Conservation (phyloP, 108 stramenopile species). For the Pseudonitzschia delicatissima region DNA sequence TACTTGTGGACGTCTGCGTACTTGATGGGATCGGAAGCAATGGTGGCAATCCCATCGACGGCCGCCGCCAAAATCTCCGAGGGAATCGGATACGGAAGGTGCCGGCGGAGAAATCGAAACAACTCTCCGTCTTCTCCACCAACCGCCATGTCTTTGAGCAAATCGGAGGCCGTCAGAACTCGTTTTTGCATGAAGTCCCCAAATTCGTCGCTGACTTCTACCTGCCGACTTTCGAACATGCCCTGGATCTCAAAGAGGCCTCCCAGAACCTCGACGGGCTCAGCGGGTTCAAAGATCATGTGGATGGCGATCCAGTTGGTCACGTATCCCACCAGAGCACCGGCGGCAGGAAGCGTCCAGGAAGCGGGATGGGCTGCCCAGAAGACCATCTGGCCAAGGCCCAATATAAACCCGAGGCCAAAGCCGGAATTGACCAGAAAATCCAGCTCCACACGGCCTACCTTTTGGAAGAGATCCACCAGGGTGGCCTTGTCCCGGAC, state of each 20-base stretch:
- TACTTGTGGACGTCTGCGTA: constrained; percentile 60
- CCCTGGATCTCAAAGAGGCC: constrained; percentile 75
- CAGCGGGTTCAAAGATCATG: constrained; percentile 79
- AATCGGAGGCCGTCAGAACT: constrained; percentile 51
- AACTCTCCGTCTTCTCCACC: constrained; percentile 62
- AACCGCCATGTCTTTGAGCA: constrained; percentile 55
- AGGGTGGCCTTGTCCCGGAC: constrained; percentile 70
- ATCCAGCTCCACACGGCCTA: constrained; percentile 76
- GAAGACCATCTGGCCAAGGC: constrained; percentile 73
- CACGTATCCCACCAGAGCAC: constrained; percentile 74
- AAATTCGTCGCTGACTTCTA: constrained; percentile 83
- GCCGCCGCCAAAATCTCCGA: constrained; percentile 54
- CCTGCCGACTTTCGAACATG: constrained; percentile 83
- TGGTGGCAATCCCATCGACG: constrained; percentile 53
- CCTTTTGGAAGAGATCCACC: constrained; percentile 87
- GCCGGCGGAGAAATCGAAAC: constrained; percentile 57
- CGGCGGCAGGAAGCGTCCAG: constrained; percentile 90
- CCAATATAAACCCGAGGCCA: constrained; percentile 87
- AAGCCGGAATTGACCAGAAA: constrained; percentile 87
- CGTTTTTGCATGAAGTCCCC: constrained; percentile 61
- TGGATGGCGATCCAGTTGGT: constrained; percentile 91
- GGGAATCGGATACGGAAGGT: constrained; percentile 69
- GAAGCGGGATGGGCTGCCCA: constrained; percentile 63
- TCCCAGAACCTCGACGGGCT: constrained; percentile 55
- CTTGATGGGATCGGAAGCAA: constrained; percentile 49